Percentiles rank a stretch among this genome's conserved stretches.
Evolutionary conservation across 192 early-diverging fungal species (phyloP).

Genomic region (Dimargaris cristalligena): DNA sequence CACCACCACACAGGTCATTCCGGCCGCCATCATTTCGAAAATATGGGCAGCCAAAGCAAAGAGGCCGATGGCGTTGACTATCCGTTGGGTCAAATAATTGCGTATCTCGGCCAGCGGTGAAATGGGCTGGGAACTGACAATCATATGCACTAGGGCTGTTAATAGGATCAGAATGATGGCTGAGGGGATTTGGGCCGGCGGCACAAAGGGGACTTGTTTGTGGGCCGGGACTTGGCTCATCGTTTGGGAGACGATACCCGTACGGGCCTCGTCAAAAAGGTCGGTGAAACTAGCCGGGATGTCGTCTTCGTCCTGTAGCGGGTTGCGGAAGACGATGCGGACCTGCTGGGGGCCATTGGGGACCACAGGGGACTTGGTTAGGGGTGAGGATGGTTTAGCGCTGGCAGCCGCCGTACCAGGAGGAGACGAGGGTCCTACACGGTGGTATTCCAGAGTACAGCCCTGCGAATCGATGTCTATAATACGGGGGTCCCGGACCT

Average conservation of each 20-base stretch:
- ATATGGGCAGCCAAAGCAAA: slow-evolving; percentile 1
- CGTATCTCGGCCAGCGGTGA: background rate
- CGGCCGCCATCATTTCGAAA: background rate
- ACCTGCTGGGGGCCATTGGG: background rate
- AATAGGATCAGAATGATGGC: background rate
- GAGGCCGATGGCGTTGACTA: background rate
- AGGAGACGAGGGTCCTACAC: background rate
- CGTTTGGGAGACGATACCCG: background rate
- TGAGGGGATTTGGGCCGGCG: background rate
- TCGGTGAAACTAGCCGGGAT: background rate
- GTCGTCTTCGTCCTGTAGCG: background rate
- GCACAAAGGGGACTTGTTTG: background rate
- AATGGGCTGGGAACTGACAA: background rate
- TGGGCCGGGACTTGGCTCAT: background rate
- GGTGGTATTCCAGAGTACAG: background rate
- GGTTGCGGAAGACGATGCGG: background rate
- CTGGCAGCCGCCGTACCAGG: background rate
- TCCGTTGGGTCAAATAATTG: background rate
- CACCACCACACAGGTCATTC: slow-evolving; percentile 4
- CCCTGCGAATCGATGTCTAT: background rate
- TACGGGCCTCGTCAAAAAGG: slow-evolving; percentile 6
- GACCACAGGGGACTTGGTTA: background rate
- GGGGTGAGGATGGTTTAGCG: background rate
- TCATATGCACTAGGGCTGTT: background rate
- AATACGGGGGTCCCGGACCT: background rate